Conservation (phyloP, 352 stramenopile species). For the Phytophthora pini region DNA sequence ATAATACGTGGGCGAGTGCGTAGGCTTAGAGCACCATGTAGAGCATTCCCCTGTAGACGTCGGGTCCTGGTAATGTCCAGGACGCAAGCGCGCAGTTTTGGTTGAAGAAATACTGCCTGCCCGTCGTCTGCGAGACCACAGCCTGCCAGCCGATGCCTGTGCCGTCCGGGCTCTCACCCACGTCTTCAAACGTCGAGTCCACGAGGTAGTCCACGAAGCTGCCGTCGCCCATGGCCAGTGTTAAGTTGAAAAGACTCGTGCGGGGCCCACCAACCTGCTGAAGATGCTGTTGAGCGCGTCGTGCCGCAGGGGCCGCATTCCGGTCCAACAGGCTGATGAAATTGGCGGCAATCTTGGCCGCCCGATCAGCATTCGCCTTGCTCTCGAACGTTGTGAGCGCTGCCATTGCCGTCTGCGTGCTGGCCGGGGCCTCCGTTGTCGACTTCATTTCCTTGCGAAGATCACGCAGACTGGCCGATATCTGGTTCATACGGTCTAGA, state of each 20-base stretch:
- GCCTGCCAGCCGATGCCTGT: conserved; percentile 62
- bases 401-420: conserved; percentile 57
- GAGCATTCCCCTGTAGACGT: conserved; percentile 58
- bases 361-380: conserved; percentile 63
- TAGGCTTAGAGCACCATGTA: conserved; percentile 79
- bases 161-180: conserved; percentile 49
- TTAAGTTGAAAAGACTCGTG: conserved; percentile 59
- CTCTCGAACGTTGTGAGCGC: conserved; percentile 58
- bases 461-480: conserved; percentile 59
- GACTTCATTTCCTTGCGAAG: conserved; percentile 56
- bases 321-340: conserved; percentile 59
- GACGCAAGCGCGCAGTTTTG: conserved; percentile 74
- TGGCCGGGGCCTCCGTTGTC: conserved; percentile 44
- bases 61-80: conserved; percentile 73
- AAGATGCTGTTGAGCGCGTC: conserved; percentile 42
- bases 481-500: conserved; percentile 79
- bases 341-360: conserved; percentile 61
- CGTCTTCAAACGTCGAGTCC: conserved; percentile 70
- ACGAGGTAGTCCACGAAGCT: conserved; percentile 71
- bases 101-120: conserved; percentile 89
- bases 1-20: conserved; percentile 43
- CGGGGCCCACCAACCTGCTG: conserved; percentile 26
- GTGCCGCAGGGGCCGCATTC: conserved; percentile 36
- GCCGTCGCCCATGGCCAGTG: conserved; percentile 67
- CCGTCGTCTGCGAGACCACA: conserved; percentile 73